Evolutionary conservation across 2,329 filamentous ascomycete species (phyloP), one percentile per base, ranked within the genome.

Genomic region (Fusarium citri): DNA sequence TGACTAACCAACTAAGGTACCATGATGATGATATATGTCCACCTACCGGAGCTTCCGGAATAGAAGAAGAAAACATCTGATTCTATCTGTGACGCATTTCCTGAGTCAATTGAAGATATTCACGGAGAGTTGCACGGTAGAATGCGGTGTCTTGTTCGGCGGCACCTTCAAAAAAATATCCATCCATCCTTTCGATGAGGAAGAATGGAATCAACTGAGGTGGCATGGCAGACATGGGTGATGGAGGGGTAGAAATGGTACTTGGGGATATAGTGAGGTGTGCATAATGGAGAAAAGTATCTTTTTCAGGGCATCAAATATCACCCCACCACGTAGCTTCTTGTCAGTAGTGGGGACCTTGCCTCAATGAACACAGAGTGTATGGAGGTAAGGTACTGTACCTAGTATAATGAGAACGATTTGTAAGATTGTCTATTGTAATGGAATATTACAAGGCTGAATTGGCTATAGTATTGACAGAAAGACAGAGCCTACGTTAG

Each of bases 1-100:
- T 49, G n/a, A 49, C 30, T 40, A 37, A 37, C 34, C 10, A 37
- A 37, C 20, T 37, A 25, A 56, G 47, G 45, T 53, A 31, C 30
- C 43, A 48, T 55, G 45, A 55, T 41, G 66, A 60, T 40, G 55
- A 41, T 37, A 45, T 41, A 61, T 57, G 59, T 49, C 67, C 53
- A 71, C 55, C 62, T 66, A 58, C 71, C 72, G 72, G 61, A 56
- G 64, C 50, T 57, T 69, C 72, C 72, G 72, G 71, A 69, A 64
- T 23, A 25, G 22, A 20, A 23, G 11, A 47, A n/a, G 48, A 40
- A 57, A 68, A 57, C 57, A 49, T 48, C 31, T 65, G 60, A 59
- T 66, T 23, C 12, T 23, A 16, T 46, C 30, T 48, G 59, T 41
- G 50, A 49, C 42, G 43, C 43, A 64, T 43, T 25, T 23, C 22